Conservation (phyloP, 371 early-diverging fungal genomes). For the Mortierella sp. region DNA sequence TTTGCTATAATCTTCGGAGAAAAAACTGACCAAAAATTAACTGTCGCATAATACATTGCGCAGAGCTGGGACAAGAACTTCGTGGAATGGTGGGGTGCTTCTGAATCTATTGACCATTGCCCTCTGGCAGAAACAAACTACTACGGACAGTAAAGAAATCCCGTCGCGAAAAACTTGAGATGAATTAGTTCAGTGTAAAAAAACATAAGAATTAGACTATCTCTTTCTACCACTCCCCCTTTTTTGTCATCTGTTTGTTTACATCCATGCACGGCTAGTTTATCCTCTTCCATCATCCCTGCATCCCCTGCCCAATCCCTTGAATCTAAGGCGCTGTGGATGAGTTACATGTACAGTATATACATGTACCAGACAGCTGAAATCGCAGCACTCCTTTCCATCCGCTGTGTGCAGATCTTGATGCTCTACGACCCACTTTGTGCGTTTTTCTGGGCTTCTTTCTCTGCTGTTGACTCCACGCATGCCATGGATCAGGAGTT, state of each 20-base stretch:
- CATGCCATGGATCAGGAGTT: too few species aligned
- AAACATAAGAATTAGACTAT: background rate
- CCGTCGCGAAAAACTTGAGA: background rate
- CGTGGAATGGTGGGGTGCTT: constrained; percentile 23
- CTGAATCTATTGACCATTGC: constrained; percentile 26
- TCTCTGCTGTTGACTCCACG: too few species aligned
- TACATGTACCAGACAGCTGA: too few species aligned
- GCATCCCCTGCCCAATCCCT: background rate
- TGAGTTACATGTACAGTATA: background rate
- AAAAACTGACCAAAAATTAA: background rate
- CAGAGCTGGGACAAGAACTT: constrained; percentile 35
- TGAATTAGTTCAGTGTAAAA: background rate
- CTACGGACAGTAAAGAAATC: constrained; percentile 22
- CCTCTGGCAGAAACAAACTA: constrained; percentile 31
- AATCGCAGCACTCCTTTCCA: too few species aligned
- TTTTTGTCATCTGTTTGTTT: constrained; percentile 6
- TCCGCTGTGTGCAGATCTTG: too few species aligned
- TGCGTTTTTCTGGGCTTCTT: too few species aligned
- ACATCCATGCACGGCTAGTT: background rate
- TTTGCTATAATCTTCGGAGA: too few species aligned
- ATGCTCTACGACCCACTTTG: too few species aligned
- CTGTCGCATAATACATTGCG: background rate
- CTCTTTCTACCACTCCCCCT: background rate
- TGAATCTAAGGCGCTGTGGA: background rate
- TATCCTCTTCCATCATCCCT: background rate